phyloP scores from a whole-genome alignment of 2,329 filamentous ascomycete genomes.

The Rutstroemia sydowiana region DNA sequence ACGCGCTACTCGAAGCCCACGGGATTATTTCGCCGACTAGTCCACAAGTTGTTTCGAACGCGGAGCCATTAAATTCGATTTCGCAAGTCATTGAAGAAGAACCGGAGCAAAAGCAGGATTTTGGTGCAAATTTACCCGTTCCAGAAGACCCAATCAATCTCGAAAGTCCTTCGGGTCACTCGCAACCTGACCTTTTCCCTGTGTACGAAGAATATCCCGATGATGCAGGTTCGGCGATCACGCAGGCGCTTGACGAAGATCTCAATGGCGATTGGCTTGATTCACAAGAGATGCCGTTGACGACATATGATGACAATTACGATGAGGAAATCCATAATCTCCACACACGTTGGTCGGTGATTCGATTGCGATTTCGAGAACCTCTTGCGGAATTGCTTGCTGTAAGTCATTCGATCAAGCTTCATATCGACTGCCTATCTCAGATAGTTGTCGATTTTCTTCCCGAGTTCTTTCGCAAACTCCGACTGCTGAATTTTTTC shows the following conservation, averaged over 20 bases:
- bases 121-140: background rate
- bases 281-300: constrained; percentile 15
- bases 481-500: too few relatives aligned
- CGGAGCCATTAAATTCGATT: constrained; percentile 5
- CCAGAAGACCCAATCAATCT: background rate
- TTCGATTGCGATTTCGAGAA: constrained; percentile 41
- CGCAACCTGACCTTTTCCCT: constrained; percentile 4
- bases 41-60: constrained; percentile 3
- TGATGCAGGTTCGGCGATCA: constrained; percentile 17
- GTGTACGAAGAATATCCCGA: constrained; percentile 11
- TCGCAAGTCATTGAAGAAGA: constrained; percentile 14
- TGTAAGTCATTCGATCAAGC: constrained; percentile 28
- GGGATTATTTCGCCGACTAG: constrained; percentile 4
- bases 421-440: too few relatives aligned
- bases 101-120: background rate
- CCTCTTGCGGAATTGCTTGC: constrained; percentile 46
- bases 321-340: constrained; percentile 25
- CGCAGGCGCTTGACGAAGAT: constrained; percentile 16
- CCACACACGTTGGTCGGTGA: constrained; percentile 36
- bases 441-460: too few relatives aligned
- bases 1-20: constrained; percentile 10
- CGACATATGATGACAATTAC: constrained; percentile 17
- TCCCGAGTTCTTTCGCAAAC: too few relatives aligned
- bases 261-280: constrained; percentile 15
- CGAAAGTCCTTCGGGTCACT: background rate